Conservation (phyloP, 768 basidiomycete genomes). For the Termitomyces sp. region DNA sequence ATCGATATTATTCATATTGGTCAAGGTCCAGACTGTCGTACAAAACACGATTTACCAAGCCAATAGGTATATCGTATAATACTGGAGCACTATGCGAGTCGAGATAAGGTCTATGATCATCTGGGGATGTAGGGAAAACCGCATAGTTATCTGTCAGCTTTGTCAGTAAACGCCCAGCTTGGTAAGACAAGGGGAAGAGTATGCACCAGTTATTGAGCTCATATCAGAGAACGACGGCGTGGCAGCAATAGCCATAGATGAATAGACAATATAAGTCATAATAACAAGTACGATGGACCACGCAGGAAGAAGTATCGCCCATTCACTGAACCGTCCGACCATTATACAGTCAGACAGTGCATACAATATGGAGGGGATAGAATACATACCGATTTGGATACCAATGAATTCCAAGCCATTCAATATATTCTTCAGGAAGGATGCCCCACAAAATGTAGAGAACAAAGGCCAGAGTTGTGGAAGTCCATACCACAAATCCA, state of each 20-base stretch:
- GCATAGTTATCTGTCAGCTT: constrained; percentile 46
- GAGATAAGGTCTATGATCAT: constrained; percentile 40
- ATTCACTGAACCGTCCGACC: constrained; percentile 51
- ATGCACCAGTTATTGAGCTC: constrained; percentile 60
- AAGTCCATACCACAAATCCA: constrained; percentile 85
- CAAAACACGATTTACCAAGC: constrained; percentile 70
- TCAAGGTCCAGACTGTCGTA: constrained; percentile 27
- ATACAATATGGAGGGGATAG: not conserved
- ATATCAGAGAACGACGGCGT: constrained; percentile 69
- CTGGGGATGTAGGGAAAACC: constrained; percentile 36
- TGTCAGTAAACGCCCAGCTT: constrained; percentile 9
- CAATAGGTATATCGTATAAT: constrained; percentile 79
- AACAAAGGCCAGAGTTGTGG: constrained; percentile 64
- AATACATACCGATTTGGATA: constrained; percentile 74
- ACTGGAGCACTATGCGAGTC: constrained; percentile 48
- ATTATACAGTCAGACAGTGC: not conserved
- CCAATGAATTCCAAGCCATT: constrained; percentile 68
- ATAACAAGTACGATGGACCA: constrained; percentile 68
- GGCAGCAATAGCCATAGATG: constrained; percentile 62
- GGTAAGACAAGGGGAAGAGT: not conserved
- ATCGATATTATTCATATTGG: not conserved
- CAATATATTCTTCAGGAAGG: constrained; percentile 65
- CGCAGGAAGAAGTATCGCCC: constrained; percentile 77
- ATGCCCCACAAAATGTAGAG: constrained; percentile 78
- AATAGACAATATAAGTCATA: constrained; percentile 73